Conservation (phyloP, 2,329 filamentous ascomycete species). For the Endocalyx cinctus region DNA sequence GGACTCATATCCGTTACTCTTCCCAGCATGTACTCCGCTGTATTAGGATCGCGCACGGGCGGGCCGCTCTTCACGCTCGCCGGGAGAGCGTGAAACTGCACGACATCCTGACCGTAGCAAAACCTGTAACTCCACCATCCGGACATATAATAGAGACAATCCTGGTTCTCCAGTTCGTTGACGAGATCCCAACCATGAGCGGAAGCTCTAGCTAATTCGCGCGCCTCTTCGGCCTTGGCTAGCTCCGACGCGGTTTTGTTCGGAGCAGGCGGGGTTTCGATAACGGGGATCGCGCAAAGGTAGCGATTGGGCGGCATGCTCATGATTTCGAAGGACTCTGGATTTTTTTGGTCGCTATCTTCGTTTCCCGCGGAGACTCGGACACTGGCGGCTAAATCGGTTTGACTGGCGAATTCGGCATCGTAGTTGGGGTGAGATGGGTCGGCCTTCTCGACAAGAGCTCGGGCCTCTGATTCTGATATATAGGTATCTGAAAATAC, state of each 20-base stretch:
- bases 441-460: constrained; percentile 49
- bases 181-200: constrained; percentile 77
- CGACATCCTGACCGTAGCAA: constrained; percentile 82
- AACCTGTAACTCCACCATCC: constrained; percentile 98
- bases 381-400: constrained; percentile 19
- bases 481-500: constrained; percentile 70
- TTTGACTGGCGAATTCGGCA: constrained; percentile 24
- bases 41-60: constrained; percentile 71
- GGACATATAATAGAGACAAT: constrained; percentile 77
- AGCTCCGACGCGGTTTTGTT: constrained; percentile 64
- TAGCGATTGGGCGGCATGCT: constrained; percentile 66
- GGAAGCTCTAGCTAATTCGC: constrained; percentile 73
- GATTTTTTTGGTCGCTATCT: constrained; percentile 29
- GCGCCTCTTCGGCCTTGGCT: constrained; percentile 69
- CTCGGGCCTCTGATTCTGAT: constrained; percentile 63
- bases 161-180: constrained; percentile 66
- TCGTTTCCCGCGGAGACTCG: constrained; percentile 23
- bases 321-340: constrained; percentile 67
- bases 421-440: constrained; percentile 32
- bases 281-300: constrained; percentile 77
- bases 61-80: constrained; percentile 63
- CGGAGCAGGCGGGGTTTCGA: constrained; percentile 52
- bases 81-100: constrained; percentile 83
- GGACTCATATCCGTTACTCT: constrained; percentile 38
- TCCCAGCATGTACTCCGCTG: constrained; percentile 74